Evolutionary conservation across 352 stramenopile species (phyloP), one percentile per base, ranked within the genome.

Genomic region (Globisporangium middletonii): DNA sequence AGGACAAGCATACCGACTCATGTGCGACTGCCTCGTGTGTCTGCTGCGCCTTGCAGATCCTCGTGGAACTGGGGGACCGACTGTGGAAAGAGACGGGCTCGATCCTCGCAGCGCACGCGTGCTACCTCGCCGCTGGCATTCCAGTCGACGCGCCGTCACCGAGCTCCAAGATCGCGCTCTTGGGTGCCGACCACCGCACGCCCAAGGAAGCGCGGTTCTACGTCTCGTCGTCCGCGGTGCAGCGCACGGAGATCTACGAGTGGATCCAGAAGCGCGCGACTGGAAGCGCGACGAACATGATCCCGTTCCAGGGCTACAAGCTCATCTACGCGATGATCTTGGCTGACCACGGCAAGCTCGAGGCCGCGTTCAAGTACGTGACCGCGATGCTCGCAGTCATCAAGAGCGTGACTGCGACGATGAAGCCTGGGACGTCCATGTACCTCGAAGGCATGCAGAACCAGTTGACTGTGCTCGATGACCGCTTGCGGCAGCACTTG

Each of bases 231-330:
- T 60, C 67, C 4, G 72, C 84, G 0, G 80, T 95, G 27, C 86
- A 95, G 55, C 78, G 83, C 28, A 95, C 86, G 2, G 86, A 95
- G 64, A 74, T 95, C 15, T 92, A 92, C 49, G 86, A 95, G 49
- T 94, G 80, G 79, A 65, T 86, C 2, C 84, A 90, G 23, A 89
- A 86, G 62, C 72, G 74, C 18, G 65, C 80, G 15, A 80, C 77
- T 57, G 69, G 65, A 18, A 69, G 64, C 8, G 60, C 68, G 19
- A 83, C 75, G 23, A 72, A 78, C 53, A 80, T 92, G 74, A 86
- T 95, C 51, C 78, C 86, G 27, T 94, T 94, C 65, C 86, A 95
- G 59, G 86, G 84, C 23, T 95, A 94, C 72, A 95, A 95, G 61
- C 67, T 94, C 37, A 93, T 95, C 55, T 89, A 95, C 56, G 80